These are phyloP conservation scores for Ophiostoma quercus DNA, from an alignment of 2,329 filamentous ascomycete species.

Conservation along the genomic window DNA sequence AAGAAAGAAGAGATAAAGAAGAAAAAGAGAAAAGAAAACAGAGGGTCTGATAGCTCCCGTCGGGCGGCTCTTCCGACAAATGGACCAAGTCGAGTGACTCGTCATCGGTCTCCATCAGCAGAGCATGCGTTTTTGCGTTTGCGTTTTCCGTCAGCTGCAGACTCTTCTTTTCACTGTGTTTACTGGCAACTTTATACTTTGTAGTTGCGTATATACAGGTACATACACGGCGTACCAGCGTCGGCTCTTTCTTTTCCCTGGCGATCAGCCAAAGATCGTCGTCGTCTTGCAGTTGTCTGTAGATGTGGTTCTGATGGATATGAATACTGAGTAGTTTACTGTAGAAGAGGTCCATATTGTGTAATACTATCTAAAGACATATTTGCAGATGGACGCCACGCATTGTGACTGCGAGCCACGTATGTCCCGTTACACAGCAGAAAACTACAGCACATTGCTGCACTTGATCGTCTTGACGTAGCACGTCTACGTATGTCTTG, in stretches of 20 bases:
- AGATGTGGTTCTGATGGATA: not conserved
- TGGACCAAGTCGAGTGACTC: not conserved
- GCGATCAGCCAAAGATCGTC: no score
- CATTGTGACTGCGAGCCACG: not conserved
- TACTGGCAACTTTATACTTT: no score
- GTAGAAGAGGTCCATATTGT: no score
- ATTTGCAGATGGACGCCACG: not conserved
- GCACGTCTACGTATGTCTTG: not conserved
- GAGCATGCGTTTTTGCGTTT: not conserved
- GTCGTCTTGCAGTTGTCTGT: not conserved
- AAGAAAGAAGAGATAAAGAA: no score
- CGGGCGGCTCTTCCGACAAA: conserved; percentile 5
- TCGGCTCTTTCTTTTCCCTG: not conserved
- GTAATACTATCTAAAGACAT: no score
- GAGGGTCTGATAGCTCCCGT: not conserved
- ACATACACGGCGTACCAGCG: no score
- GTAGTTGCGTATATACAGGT: no score
- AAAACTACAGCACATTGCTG: not conserved
- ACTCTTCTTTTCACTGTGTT: not conserved
- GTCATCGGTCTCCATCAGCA: conserved; percentile 6
- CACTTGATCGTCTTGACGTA: not conserved
- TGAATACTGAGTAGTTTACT: not conserved
- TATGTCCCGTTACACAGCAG: not conserved
- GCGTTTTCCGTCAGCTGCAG: not conserved
- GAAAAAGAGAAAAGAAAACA: not conserved